Conservation (phyloP, 2,329 filamentous ascomycete species). For the Xylaria sp. region DNA sequence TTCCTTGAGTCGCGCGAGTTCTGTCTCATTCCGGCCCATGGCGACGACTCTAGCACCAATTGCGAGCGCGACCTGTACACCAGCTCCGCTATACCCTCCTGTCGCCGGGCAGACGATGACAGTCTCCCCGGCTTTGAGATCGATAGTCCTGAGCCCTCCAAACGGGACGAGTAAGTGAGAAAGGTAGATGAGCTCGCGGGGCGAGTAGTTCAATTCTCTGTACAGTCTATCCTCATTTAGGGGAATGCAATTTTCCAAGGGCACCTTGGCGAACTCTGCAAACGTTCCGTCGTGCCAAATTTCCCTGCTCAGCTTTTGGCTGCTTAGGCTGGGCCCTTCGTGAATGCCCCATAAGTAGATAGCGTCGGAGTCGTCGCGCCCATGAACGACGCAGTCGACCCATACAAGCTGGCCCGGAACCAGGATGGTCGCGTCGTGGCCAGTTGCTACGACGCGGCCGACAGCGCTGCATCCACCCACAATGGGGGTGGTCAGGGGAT, state of each 20-base stretch:
- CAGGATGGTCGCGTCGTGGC: constrained; percentile 50
- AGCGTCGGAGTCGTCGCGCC: constrained; percentile 49
- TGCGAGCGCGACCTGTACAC: constrained; percentile 57
- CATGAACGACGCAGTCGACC: constrained; percentile 50
- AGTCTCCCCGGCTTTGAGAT: constrained; percentile 58
- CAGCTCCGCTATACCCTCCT: constrained; percentile 59
- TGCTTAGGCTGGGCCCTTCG: constrained; percentile 44
- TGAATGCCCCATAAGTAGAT: constrained; percentile 48
- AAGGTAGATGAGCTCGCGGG: constrained; percentile 55
- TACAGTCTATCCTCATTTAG: constrained; percentile 50
- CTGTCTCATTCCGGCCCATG: constrained; percentile 57
- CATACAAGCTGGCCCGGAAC: constrained; percentile 51
- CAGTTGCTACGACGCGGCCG: constrained; percentile 50
- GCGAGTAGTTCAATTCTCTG: constrained; percentile 52
- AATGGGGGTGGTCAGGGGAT: constrained; percentile 48
- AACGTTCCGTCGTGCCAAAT: constrained; percentile 51
- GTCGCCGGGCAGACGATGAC: constrained; percentile 61
- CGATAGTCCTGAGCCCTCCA: constrained; percentile 59
- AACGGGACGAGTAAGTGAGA: constrained; percentile 54
- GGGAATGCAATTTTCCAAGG: constrained; percentile 52
- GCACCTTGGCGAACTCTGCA: constrained; percentile 52
- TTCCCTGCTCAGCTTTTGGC: constrained; percentile 47
- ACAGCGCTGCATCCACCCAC: constrained; percentile 48
- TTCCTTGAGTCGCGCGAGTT: constrained; percentile 51
- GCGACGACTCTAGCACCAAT: constrained; percentile 64